Evolutionary conservation across 495 filamentous ascomycete species (phyloP).

Genomic region (Penicillium pancosmium): DNA sequence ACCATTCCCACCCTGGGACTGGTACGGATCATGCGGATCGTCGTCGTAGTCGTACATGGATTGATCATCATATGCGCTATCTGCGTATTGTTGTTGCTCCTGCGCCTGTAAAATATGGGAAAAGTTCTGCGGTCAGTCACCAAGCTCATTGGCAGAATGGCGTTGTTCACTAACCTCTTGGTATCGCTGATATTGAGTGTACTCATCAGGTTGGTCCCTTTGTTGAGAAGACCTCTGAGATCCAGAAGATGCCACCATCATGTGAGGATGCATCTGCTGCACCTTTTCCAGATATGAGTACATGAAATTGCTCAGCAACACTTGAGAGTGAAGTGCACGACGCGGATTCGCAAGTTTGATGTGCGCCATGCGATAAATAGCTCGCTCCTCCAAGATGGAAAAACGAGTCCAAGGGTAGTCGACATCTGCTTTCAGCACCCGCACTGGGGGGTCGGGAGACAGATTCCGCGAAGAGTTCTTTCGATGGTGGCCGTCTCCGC

Average conservation of each 20-base stretch:
- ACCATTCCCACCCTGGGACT: constrained; percentile 53
- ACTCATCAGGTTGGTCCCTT: constrained; percentile 68
- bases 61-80: constrained; percentile 58
- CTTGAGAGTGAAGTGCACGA: constrained; percentile 89
- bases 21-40: constrained; percentile 53
- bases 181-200: constrained; percentile 63
- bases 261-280: constrained; percentile 95
- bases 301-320: constrained; percentile 99
- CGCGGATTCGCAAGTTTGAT: constrained; percentile 98
- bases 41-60: constrained; percentile 62
- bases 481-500: constrained; percentile 61
- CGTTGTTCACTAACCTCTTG: constrained; percentile 56
- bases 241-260: constrained; percentile 67
- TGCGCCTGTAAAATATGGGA: constrained; percentile 39
- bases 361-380: constrained; percentile 98
- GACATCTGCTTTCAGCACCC: constrained; percentile 75
- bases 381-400: constrained; percentile 91
- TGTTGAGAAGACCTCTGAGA: constrained; percentile 63
- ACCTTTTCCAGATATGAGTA: constrained; percentile 99
- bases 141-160: neutral
- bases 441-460: constrained; percentile 77
- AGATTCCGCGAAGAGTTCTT: constrained; percentile 75
- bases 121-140: constrained; percentile 12
- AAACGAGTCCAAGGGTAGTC: constrained; percentile 97
- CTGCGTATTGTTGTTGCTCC: constrained; percentile 55